Evolutionary conservation across 73 alveolate genomes (phyloP).

Genomic region (Stentor roeselii): DNA sequence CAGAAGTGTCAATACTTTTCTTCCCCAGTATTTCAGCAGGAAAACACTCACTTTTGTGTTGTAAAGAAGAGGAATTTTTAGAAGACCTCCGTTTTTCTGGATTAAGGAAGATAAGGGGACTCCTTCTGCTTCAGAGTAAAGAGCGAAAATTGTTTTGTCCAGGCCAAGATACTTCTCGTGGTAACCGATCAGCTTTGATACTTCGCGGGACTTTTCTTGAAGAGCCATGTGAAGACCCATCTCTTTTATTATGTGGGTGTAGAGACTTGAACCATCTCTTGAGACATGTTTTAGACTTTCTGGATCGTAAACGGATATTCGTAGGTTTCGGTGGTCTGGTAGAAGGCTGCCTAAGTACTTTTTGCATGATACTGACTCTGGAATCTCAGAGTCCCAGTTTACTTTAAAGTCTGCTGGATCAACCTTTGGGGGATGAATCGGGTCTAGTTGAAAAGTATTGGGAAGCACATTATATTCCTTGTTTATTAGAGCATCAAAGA

Average conservation of each 20-base stretch:
- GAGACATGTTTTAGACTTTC: slow-evolving; percentile 15
- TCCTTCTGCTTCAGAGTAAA: not conserved
- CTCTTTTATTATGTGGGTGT: slow-evolving; percentile 7
- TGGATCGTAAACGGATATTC: not conserved
- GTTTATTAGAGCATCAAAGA: not conserved
- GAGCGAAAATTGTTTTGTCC: not conserved
- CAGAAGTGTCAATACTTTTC: slow-evolving; percentile 55
- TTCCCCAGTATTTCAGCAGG: slow-evolving; percentile 78
- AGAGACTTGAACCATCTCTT: not conserved
- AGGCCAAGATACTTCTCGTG: not conserved
- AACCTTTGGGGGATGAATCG: not conserved
- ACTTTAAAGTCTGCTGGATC: not conserved
- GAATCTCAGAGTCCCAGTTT: not conserved
- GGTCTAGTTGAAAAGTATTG: not conserved
- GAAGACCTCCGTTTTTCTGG: slow-evolving; percentile 79
- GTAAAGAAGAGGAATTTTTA: slow-evolving; percentile 76
- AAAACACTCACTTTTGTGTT: slow-evolving; percentile 81
- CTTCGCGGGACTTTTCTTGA: not conserved
- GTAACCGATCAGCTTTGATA: not conserved
- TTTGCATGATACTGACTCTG: not conserved
- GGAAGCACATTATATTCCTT: not conserved
- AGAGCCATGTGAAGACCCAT: not conserved
- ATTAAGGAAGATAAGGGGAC: slow-evolving; percentile 43
- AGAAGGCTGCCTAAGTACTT: not conserved
- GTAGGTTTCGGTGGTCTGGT: not conserved